phyloP scores from a whole-genome alignment of 164 flowering plant species.

The Vitis amurensis region DNA sequence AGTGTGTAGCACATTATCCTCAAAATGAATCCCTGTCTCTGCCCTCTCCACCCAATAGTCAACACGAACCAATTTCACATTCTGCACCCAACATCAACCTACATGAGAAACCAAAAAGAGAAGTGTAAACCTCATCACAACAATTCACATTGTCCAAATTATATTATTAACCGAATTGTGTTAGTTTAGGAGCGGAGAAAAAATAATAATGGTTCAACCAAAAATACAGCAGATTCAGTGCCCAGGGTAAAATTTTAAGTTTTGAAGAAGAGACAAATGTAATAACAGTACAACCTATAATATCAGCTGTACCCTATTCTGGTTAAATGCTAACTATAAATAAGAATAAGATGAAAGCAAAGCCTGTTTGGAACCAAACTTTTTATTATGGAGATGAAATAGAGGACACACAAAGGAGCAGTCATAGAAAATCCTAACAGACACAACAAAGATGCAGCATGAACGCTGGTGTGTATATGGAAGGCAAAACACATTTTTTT shows the following conservation, averaged over 20 bases:
- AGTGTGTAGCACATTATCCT: constrained; percentile 62
- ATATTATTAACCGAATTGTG: not conserved
- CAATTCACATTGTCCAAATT: constrained; percentile 4
- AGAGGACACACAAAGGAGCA: too few relatives aligned
- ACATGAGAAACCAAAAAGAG: constrained; percentile 43
- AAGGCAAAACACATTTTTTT: too few relatives aligned
- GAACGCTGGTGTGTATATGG: too few relatives aligned
- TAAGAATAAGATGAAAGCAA: too few relatives aligned
- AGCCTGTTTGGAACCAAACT: too few relatives aligned
- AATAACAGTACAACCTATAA: too few relatives aligned
- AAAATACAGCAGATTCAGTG: not conserved
- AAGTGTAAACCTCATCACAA: constrained; percentile 20
- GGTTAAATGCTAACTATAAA: too few relatives aligned
- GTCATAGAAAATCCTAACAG: too few relatives aligned
- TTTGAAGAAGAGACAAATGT: not conserved
- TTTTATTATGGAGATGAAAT: too few relatives aligned
- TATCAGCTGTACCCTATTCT: too few relatives aligned
- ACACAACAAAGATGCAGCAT: too few relatives aligned
- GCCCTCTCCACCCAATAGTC: constrained; percentile 88
- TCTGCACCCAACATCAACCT: constrained; percentile 76
- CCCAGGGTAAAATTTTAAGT: not conserved
- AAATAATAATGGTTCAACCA: not conserved
- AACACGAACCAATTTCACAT: constrained; percentile 75
- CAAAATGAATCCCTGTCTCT: constrained; percentile 83
- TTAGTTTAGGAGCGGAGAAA: not conserved